Conservation (phyloP, 176 grass and related monocot species). For the Hyparrhenia diplandra region DNA sequence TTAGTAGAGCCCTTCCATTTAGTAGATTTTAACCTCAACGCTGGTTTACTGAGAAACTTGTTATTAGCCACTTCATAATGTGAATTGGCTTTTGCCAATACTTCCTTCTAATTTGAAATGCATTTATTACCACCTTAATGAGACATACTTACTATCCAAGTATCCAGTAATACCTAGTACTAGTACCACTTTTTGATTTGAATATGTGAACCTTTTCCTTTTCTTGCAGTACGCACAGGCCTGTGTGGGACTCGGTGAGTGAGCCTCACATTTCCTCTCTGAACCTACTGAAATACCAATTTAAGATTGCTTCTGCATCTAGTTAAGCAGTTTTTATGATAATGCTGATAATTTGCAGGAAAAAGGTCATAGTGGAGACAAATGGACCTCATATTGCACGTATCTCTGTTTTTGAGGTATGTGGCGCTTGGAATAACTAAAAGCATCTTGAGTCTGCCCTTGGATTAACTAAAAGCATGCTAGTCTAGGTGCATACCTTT, state of each 20-base stretch:
- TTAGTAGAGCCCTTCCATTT: not conserved
- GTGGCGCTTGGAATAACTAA: constrained; percentile 2
- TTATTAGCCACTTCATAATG: not conserved
- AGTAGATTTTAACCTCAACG: not conserved
- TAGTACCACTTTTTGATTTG: constrained; percentile 7
- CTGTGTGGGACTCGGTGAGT: constrained; percentile 94
- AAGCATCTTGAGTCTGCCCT: constrained; percentile 13
- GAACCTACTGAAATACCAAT: not conserved
- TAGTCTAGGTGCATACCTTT: not conserved
- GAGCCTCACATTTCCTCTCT: constrained; percentile 4
- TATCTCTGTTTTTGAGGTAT: constrained; percentile 92
- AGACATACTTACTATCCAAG: not conserved
- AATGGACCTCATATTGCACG: constrained; percentile 84
- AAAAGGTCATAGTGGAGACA: constrained; percentile 84
- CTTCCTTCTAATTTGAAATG: not conserved
- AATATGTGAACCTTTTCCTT: not conserved
- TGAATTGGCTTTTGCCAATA: not conserved
- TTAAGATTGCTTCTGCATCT: not conserved
- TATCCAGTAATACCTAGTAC: not conserved
- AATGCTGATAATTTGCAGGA: constrained; percentile 50
- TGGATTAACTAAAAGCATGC: not conserved
- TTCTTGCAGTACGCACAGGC: constrained; percentile 66
- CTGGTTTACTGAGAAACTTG: not conserved
- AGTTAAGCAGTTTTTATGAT: not conserved
- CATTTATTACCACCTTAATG: not conserved